These are phyloP conservation scores for Leccinum pellstonianum DNA, from an alignment of 768 basidiomycete species.

Conservation along the genomic window DNA sequence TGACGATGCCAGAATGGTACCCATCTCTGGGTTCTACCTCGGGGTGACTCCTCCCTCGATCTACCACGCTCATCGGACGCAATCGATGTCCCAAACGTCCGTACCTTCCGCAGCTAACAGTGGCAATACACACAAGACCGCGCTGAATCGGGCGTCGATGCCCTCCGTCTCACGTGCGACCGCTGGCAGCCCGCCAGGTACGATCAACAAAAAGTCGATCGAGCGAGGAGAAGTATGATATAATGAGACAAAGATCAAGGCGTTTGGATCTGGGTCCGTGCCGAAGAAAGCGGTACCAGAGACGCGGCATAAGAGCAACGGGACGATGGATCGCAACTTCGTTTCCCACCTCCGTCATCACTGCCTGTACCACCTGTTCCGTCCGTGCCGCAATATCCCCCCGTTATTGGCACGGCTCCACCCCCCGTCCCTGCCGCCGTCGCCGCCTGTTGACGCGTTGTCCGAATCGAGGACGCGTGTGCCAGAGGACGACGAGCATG, in stretches of 20 bases:
- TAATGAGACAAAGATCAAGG: constrained; percentile 36
- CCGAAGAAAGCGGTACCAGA: constrained; percentile 20
- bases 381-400: constrained; percentile 4
- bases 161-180: constrained; percentile 51
- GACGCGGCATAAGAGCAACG: constrained; percentile 48
- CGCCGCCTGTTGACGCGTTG: constrained; percentile 14
- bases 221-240: constrained; percentile 47
- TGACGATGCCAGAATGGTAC: constrained; percentile 66
- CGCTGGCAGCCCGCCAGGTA: constrained; percentile 41
- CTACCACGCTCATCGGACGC: constrained; percentile 48
- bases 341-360: constrained; percentile 50
- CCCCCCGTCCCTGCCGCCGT: constrained; percentile 29
- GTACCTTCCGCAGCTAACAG: constrained; percentile 39
- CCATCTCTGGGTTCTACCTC: constrained; percentile 79
- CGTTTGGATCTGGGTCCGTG: constrained; percentile 13
- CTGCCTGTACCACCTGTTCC: constrained; percentile 9
- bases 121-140: constrained; percentile 32
- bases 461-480: constrained; percentile 21
- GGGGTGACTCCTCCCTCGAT: constrained; percentile 55
- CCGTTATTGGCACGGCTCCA: constrained; percentile 14
- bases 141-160: constrained; percentile 65
- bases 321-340: constrained; percentile 77
- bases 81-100: constrained; percentile 75
- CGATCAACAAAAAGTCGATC: constrained; percentile 34
- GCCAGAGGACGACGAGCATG: constrained; percentile 9